Evolutionary conservation across 148 eudicot genomes (phyloP).

Genomic region (Cornus controversa): DNA sequence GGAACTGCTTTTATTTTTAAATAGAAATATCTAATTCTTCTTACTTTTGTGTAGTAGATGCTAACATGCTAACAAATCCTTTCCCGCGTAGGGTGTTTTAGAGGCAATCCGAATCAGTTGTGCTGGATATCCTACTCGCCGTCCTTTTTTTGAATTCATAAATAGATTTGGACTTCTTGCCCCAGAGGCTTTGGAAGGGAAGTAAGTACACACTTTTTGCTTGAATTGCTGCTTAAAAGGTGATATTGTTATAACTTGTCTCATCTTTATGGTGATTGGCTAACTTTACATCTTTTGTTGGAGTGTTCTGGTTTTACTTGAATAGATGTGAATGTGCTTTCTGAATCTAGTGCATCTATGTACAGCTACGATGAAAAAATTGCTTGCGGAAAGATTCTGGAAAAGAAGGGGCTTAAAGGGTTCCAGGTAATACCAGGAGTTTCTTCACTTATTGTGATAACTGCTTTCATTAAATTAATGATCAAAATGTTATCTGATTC

Average conservation of each 20-base stretch:
- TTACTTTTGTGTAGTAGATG: constrained; percentile 3
- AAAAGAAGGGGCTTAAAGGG: constrained; percentile 81
- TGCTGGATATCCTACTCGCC: constrained; percentile 99
- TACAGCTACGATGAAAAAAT: constrained; percentile 84
- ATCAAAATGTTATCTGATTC: not conserved
- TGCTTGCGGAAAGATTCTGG: constrained; percentile 77
- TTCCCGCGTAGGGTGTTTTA: constrained; percentile 75
- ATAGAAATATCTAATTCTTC: not conserved
- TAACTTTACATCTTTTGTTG: not conserved
- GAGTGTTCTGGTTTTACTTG: no score
- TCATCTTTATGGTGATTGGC: not conserved
- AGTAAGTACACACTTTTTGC: constrained; percentile 39
- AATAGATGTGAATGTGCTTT: no score
- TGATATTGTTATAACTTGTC: not conserved
- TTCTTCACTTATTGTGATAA: not conserved
- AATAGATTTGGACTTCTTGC: constrained; percentile 97
- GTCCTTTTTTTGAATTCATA: constrained; percentile 89
- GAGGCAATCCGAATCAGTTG: constrained; percentile 99
- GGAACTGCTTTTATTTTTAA: not conserved
- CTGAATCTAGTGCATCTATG: constrained; percentile 2
- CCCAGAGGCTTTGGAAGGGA: constrained; percentile 64
- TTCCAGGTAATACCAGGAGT: constrained; percentile 59
- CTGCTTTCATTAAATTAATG: not conserved
- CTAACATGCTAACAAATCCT: not conserved
- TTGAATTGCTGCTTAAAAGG: constrained; percentile 8